These are phyloP conservation scores for Pythium inflatum DNA, from an alignment of 352 stramenopile species.

Conservation along the genomic window DNA sequence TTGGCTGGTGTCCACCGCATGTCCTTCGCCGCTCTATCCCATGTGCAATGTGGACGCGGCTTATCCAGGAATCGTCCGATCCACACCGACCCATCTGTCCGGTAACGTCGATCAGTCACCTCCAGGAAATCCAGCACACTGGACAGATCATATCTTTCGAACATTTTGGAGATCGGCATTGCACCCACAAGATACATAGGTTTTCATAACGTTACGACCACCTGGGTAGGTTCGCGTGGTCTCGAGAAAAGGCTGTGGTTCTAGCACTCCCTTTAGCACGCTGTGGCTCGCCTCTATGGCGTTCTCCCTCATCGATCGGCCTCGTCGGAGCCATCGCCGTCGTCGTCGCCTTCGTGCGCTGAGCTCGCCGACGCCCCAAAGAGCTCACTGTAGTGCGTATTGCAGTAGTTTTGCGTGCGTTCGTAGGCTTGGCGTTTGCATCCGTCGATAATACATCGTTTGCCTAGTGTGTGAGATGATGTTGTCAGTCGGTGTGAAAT, in stretches of 20 bases:
- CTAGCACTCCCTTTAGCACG: neutral
- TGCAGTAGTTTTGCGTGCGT: conserved; percentile 79
- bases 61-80: conserved; percentile 3
- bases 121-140: neutral
- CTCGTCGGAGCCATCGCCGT: conserved; percentile 2
- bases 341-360: conserved; percentile 7
- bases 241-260: neutral
- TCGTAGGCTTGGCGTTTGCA: conserved; percentile 80
- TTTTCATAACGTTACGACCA: too few species aligned
- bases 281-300: neutral
- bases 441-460: conserved; percentile 70
- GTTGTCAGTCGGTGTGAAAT: too few species aligned
- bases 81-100: conserved; percentile 5
- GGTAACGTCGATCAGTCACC: neutral
- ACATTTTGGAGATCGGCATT: too few species aligned
- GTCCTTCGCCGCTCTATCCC: too few species aligned
- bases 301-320: neutral
- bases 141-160: neutral
- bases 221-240: too few species aligned
- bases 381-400: conserved; percentile 54
- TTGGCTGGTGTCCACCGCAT: too few species aligned
- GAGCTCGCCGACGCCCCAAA: neutral
- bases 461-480: conserved; percentile 45
- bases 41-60: neutral
- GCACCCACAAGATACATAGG: too few species aligned